A percentile compares a stretch with the other conserved stretches of the same genome.
Conservation (phyloP, 2,329 filamentous ascomycete genomes). For the Cadophora sp. region DNA sequence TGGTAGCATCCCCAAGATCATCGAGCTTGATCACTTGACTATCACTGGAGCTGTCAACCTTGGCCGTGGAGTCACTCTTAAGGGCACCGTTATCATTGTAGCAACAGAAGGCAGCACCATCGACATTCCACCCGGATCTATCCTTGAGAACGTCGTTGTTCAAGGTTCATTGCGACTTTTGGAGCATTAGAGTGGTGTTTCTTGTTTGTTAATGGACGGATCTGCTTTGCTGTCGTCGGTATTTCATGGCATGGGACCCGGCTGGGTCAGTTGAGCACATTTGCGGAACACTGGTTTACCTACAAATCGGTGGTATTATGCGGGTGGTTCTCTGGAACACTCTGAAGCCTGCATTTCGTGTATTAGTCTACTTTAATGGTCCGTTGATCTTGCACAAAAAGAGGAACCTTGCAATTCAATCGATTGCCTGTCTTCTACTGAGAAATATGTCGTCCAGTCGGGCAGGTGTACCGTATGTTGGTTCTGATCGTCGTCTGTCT, state of each 20-base stretch:
- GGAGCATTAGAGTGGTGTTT: slow-evolving; percentile 60
- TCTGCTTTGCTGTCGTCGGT: slow-evolving; percentile 22
- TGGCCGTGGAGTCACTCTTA: slow-evolving; percentile 91
- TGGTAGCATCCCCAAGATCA: slow-evolving; percentile 85
- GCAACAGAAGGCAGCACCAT: slow-evolving; percentile 98
- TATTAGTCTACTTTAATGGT: slow-evolving; percentile 28
- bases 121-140: slow-evolving; percentile 93
- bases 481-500: not conserved
- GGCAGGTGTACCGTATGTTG: not conserved
- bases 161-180: slow-evolving; percentile 88
- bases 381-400: not conserved
- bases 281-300: slow-evolving; percentile 10
- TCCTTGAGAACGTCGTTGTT: slow-evolving; percentile 98
- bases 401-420: not conserved
- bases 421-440: not conserved
- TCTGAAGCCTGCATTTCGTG: slow-evolving; percentile 24
- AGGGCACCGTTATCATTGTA: slow-evolving; percentile 99
- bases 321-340: slow-evolving; percentile 7
- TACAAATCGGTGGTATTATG: slow-evolving; percentile 4
- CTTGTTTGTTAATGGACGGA: slow-evolving; percentile 17
- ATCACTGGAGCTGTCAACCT: slow-evolving; percentile 98
- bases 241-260: slow-evolving; percentile 22
- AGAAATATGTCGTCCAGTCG: not conserved
- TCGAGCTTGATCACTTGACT: slow-evolving; percentile 93
- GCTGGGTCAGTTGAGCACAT: slow-evolving; percentile 24